A percentile compares a stretch with the other conserved stretches of the same genome.
These are phyloP conservation scores for Ceratocystis colombiana DNA, from an alignment of 2,329 filamentous ascomycete genomes.

Conservation along the genomic window DNA sequence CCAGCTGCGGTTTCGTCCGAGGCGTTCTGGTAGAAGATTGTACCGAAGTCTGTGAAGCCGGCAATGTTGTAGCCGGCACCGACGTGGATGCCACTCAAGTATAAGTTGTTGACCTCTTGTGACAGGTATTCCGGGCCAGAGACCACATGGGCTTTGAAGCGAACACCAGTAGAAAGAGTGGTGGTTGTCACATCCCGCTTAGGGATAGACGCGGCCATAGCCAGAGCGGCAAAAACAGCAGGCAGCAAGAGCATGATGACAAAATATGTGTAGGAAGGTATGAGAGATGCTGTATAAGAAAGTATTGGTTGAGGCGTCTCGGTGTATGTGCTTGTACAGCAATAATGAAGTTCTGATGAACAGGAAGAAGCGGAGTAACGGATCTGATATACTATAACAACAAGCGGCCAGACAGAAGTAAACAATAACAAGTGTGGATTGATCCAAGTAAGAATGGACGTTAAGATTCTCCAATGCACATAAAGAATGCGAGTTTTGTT, in stretches of 20 bases:
- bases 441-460: not conserved
- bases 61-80: slow-evolving; percentile 32
- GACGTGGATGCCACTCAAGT: slow-evolving; percentile 35
- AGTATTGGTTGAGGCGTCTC: not conserved
- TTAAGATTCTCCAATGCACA: not conserved
- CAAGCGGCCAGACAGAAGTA: not conserved
- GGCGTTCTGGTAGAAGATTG: slow-evolving; percentile 43
- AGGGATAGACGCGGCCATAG: slow-evolving; percentile 25
- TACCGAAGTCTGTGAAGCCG: slow-evolving; percentile 39
- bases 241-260: slow-evolving; percentile 18
- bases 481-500: not conserved
- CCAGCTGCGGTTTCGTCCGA: slow-evolving; percentile 33
- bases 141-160: slow-evolving; percentile 39
- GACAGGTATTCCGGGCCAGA: slow-evolving; percentile 21
- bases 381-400: not conserved
- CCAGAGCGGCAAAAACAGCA: slow-evolving; percentile 16
- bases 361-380: not conserved
- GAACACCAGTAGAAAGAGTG: slow-evolving; percentile 33
- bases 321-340: not conserved
- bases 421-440: not conserved
- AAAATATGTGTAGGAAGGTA: not conserved
- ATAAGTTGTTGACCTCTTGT: slow-evolving; percentile 30
- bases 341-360: not conserved
- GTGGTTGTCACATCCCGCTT: slow-evolving; percentile 27
- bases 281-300: not conserved